These are phyloP conservation scores for Forsythia viridissima DNA, from an alignment of 257 asterid species.

Conservation along the genomic window DNA sequence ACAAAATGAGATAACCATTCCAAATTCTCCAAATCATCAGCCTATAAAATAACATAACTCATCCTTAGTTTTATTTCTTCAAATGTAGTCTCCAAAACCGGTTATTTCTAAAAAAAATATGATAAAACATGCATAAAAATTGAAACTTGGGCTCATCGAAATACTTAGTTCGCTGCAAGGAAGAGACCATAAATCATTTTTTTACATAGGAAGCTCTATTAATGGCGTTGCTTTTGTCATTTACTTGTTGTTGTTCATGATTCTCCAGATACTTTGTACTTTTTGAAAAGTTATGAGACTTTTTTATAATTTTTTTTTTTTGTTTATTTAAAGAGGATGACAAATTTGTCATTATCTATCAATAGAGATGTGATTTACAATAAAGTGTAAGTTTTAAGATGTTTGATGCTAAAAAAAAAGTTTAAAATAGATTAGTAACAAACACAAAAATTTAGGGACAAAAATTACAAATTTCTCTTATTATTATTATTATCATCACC, in stretches of 20 bases:
- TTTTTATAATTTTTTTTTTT: no score
- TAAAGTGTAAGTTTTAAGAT: no score
- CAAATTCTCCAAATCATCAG: no score
- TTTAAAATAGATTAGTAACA: no score
- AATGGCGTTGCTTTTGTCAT: conserved; percentile 6
- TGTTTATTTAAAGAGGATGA: no score
- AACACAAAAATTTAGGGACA: no score
- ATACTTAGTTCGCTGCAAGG: conserved; percentile 45
- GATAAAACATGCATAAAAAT: no score
- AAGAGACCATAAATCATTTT: conserved; percentile 50
- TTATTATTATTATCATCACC: no score
- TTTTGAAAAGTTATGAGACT: no score
- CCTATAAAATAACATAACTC: conserved; percentile 12
- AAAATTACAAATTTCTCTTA: no score
- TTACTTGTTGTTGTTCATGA: conserved; percentile 11
- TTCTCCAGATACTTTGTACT: conserved; percentile 12
- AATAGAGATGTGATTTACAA: conserved; percentile 5
- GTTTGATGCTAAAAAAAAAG: not conserved
- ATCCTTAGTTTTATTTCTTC: not conserved
- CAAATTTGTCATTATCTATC: no score
- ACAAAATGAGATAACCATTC: no score
- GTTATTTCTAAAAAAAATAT: not conserved
- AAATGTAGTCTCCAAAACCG: not conserved
- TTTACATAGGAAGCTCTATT: conserved; percentile 11
- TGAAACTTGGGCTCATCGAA: conserved; percentile 36